Evolutionary conservation across 2,329 filamentous ascomycete genomes (phyloP), one percentile per base, ranked within the genome.

Genomic region (Incumbomyces delicatus): DNA sequence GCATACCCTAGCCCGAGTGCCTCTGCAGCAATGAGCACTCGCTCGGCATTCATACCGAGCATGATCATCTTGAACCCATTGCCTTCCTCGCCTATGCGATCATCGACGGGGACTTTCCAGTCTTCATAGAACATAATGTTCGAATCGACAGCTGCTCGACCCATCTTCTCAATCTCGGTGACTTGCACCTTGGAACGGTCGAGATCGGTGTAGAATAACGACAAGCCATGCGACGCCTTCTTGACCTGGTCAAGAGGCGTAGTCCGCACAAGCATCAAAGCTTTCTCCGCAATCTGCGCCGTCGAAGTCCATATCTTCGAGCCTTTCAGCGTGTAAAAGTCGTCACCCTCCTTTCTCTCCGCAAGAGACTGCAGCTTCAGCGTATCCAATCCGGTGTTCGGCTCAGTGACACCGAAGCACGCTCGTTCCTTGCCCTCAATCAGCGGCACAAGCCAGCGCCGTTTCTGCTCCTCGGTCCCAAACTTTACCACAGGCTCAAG

Each of bases 221-320:
- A 67, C 3, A 72, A 57, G 1, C 68, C 69, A 22, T 69, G 63
- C 1, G 62, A 66, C 1, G 64, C 59, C 44, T 69, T 71, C 43
- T 58, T 59, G 6, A 69, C 66, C 40, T 67, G 53, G n/a, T 67
- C 63, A 5, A 67, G 55, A 2, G 61, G 64, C 14, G 63, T 70
- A 5, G 67, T 71, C 5, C 62, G 59, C 1, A 63, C 67, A 7
- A 71, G 59, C 6, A 71, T 64, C 2, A 71, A 53, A 16, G 69
- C 66, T 53, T 70, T 70, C 35, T 70, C 59, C 0, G 69, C 67
- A 4, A 63, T 59, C 46, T 72, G 66, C 1, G 68, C 68, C 2
- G 69, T 70, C 1, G 66, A 69, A 3, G 67, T 71, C 67, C 67
- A 70, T 43, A 70, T 66, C 52, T 70, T 70, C 33, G 62, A 62